Evolutionary conservation across 2,329 filamentous ascomycete genomes (phyloP).

Genomic region (Penicillium sp.): DNA sequence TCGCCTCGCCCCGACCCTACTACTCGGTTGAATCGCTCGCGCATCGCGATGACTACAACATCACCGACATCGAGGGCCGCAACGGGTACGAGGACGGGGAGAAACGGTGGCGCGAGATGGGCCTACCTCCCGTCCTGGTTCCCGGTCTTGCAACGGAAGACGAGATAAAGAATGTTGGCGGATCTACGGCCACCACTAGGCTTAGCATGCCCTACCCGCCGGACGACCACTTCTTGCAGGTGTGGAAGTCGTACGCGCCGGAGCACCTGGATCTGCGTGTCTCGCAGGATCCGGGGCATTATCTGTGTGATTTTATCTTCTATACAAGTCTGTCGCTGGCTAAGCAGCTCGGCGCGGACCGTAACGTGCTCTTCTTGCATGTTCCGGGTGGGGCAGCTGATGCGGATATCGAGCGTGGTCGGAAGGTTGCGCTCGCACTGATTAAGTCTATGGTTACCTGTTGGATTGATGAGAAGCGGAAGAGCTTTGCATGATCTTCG

Average conservation of each 20-base stretch:
- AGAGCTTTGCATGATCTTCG: background rate
- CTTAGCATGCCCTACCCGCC: conserved; percentile 31
- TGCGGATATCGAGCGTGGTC: conserved; percentile 44
- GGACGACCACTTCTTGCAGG: conserved; percentile 36
- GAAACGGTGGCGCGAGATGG: conserved; percentile 56
- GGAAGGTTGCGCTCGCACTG: conserved; percentile 44
- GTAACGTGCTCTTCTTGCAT: conserved; percentile 69
- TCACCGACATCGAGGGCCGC: conserved; percentile 67
- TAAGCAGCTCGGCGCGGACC: conserved; percentile 32
- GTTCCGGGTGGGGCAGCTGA: conserved; percentile 64
- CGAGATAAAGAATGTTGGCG: background rate
- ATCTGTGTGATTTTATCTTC: conserved; percentile 78
- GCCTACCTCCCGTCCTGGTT: conserved; percentile 54
- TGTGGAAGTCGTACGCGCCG: conserved; percentile 38
- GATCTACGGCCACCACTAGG: conserved; percentile 3
- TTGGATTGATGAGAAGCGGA: conserved; percentile 37
- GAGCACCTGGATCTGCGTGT: conserved; percentile 51
- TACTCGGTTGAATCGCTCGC: conserved; percentile 73
- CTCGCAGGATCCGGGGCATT: conserved; percentile 71
- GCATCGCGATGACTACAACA: conserved; percentile 71
- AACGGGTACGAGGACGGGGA: conserved; percentile 49
- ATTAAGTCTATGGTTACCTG: conserved; percentile 47
- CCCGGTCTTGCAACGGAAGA: conserved; percentile 44
- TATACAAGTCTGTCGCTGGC: conserved; percentile 64
- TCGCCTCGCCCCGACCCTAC: conserved; percentile 65